A percentile compares a stretch with the other conserved stretches of the same genome.
Evolutionary conservation across 2,329 filamentous ascomycete species (phyloP).

Genomic region (Cordyceps cateniannulata): DNA sequence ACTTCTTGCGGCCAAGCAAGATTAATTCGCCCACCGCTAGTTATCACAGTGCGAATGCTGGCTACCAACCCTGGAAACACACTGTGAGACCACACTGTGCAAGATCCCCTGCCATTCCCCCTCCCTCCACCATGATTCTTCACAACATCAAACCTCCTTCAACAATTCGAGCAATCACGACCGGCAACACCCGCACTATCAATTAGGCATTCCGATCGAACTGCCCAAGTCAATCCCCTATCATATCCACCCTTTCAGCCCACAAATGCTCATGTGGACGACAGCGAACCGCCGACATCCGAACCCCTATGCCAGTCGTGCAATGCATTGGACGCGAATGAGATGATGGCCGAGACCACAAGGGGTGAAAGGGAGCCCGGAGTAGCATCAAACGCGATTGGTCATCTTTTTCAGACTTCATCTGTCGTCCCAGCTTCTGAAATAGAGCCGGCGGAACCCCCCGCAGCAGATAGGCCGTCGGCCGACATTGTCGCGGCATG

Average conservation of each 20-base stretch:
- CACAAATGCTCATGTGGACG: not conserved
- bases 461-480: not conserved
- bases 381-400: not conserved
- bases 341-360: slow-evolving; percentile 8
- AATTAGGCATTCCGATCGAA: not conserved
- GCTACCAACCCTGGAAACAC: no score
- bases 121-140: not conserved
- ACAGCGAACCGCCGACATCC: not conserved
- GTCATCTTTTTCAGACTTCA: not conserved
- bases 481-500: slow-evolving; percentile 4
- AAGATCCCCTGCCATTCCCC: not conserved
- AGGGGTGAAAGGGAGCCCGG: not conserved
- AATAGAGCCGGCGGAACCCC: not conserved
- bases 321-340: slow-evolving; percentile 2
- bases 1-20: no score
- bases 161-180: not conserved
- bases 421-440: not conserved
- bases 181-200: not conserved
- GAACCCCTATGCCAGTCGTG: not conserved
- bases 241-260: not conserved
- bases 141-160: not conserved
- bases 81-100: not conserved
- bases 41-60: not conserved
- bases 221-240: no score
- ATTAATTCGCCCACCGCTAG: not conserved